Conservation (phyloP, 2,329 filamentous ascomycete genomes). For the Chlorencoelia australis region DNA sequence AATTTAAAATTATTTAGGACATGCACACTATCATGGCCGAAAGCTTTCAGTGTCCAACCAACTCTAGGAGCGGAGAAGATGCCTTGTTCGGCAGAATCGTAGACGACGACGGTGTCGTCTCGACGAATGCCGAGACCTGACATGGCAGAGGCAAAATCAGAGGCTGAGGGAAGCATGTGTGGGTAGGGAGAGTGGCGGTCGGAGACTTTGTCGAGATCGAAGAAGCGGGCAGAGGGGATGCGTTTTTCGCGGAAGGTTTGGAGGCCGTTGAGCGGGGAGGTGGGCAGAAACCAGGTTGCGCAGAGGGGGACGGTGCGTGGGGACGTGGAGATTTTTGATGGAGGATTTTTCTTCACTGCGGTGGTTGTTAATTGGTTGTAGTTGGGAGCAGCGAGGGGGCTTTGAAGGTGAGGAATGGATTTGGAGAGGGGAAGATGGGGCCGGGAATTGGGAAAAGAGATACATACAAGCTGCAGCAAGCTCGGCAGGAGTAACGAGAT, state of each 20-base stretch:
- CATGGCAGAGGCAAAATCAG: slow-evolving; percentile 81
- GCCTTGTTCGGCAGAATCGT: slow-evolving; percentile 82
- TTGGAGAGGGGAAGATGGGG: too few relatives aligned
- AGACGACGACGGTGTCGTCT: slow-evolving; percentile 88
- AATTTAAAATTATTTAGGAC: slow-evolving; percentile 89
- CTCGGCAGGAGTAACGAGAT: slow-evolving; percentile 77
- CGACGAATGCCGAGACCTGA: slow-evolving; percentile 74
- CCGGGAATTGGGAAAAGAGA: too few relatives aligned
- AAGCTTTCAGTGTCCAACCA: slow-evolving; percentile 84
- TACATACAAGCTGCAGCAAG: slow-evolving; percentile 68
- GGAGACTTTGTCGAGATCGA: slow-evolving; percentile 87
- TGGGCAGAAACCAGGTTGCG: slow-evolving; percentile 93
- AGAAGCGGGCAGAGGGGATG: slow-evolving; percentile 87
- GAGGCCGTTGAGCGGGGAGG: slow-evolving; percentile 73
- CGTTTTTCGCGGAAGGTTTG: slow-evolving; percentile 72
- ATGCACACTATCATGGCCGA: slow-evolving; percentile 83
- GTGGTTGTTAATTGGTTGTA: too few relatives aligned
- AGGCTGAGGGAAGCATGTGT: slow-evolving; percentile 84
- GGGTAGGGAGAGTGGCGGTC: slow-evolving; percentile 84
- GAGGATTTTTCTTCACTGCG: slow-evolving; percentile 75
- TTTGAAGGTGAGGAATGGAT: not conserved
- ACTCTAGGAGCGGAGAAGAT: slow-evolving; percentile 92
- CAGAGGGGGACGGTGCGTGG: slow-evolving; percentile 82
- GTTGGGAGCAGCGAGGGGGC: too few relatives aligned
- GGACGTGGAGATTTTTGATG: slow-evolving; percentile 68